Conservation (phyloP, 352 stramenopile genomes). For the Globisporangium cylindrosporum region DNA sequence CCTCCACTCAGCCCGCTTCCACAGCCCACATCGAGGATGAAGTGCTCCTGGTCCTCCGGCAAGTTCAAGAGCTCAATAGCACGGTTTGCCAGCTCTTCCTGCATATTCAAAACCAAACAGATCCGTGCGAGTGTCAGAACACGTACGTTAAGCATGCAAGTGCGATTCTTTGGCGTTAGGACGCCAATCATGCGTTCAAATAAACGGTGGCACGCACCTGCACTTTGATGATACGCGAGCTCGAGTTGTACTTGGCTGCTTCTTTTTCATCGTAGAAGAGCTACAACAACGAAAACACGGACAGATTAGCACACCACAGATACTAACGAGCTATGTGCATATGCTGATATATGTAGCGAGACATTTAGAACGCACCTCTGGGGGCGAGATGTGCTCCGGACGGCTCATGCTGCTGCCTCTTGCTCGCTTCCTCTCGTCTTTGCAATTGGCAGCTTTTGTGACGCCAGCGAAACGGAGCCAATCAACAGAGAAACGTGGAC, state of each 20-base stretch:
- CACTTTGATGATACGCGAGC: conserved; percentile 91
- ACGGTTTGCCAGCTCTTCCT: conserved; percentile 93
- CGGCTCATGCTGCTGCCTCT: conserved; percentile 61
- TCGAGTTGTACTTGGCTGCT: conserved; percentile 91
- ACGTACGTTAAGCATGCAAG: not conserved
- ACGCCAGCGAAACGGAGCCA: conserved; percentile 25
- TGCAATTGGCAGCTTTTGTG: conserved; percentile 5
- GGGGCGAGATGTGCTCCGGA: conserved; percentile 82
- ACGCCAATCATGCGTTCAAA: not conserved
- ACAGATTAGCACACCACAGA: not conserved
- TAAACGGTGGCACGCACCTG: conserved; percentile 50
- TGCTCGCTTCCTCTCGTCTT: conserved; percentile 4
- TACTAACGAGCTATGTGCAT: not conserved
- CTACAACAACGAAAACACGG: conserved; percentile 26
- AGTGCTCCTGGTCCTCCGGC: conserved; percentile 73
- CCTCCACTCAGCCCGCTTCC: conserved; percentile 95
- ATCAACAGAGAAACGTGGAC: conserved; percentile 8
- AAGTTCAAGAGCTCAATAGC: conserved; percentile 98
- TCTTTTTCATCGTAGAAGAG: conserved; percentile 93
- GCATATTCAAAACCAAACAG: not conserved
- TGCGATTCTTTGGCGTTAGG: not conserved
- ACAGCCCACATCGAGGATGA: conserved; percentile 97
- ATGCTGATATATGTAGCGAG: not conserved
- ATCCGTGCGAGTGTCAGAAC: not conserved
- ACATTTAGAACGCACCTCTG: conserved; percentile 47